These are phyloP conservation scores for Whalleya microplaca DNA, from an alignment of 2,329 filamentous ascomycete genomes.

Conservation along the genomic window DNA sequence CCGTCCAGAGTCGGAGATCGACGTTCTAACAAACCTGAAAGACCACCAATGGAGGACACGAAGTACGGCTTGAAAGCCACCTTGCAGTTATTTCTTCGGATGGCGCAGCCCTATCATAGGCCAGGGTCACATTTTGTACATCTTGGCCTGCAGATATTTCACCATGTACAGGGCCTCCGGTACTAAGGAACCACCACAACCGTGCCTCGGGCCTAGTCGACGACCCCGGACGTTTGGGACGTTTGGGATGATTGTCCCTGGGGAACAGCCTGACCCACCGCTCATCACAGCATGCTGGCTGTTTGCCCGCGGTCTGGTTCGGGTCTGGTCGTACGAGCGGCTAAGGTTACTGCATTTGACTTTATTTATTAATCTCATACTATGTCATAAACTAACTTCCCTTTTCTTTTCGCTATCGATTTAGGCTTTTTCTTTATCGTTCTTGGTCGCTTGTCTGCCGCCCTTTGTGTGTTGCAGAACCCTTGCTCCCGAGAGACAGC, in stretches of 20 bases:
- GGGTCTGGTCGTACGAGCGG: background rate
- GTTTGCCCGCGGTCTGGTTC: background rate
- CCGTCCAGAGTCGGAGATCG: no score
- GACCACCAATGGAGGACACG: no score
- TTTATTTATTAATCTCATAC: no score
- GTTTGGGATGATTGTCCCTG: background rate
- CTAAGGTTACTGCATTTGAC: background rate
- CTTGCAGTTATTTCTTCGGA: no score
- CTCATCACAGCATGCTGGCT: background rate
- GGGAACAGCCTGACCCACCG: background rate
- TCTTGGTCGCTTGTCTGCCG: background rate
- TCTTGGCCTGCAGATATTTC: no score
- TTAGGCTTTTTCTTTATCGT: background rate
- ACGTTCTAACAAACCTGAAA: no score
- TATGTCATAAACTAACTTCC: no score
- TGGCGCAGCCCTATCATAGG: no score
- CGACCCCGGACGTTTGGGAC: background rate
- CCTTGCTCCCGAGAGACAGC: background rate
- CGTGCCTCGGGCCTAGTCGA: background rate
- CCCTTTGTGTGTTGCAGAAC: background rate
- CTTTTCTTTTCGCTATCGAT: no score
- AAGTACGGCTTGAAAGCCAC: no score
- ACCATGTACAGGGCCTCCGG: no score
- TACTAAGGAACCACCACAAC: background rate
- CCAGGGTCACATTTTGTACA: no score